Conservation (phyloP, 176 grass and related monocot species). For the Rhynchospora breviuscula region DNA sequence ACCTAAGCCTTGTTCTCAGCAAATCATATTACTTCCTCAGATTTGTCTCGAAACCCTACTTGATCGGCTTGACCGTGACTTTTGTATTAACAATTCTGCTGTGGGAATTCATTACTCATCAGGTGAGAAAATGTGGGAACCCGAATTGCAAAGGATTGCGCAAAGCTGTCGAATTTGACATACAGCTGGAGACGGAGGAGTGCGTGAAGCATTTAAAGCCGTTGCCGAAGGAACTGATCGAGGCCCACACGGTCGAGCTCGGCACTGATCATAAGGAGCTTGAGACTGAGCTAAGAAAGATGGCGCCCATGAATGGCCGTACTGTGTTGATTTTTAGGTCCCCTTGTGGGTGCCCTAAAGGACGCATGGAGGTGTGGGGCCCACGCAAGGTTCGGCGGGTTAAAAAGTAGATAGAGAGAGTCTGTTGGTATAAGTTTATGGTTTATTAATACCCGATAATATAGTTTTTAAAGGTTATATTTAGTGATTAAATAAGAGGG, state of each 20-base stretch:
- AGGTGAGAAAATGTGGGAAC: constrained; percentile 85
- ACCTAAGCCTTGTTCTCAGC: constrained; percentile 34
- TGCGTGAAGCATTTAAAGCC: constrained; percentile 65
- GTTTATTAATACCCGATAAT: constrained; percentile 4
- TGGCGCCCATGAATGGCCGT: constrained; percentile 94
- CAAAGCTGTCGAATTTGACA: constrained; percentile 95
- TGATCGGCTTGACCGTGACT: constrained; percentile 39
- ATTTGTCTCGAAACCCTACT: constrained; percentile 45
- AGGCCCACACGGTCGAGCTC: constrained; percentile 50
- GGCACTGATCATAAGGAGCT: constrained; percentile 70
- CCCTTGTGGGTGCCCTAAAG: constrained; percentile 70
- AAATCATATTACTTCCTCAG: constrained; percentile 40
- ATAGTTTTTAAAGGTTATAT: constrained; percentile 23
- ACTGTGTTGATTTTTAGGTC: constrained; percentile 84
- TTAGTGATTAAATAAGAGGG: constrained; percentile 21
- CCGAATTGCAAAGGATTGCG: constrained; percentile 75
- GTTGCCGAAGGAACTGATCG: constrained; percentile 53
- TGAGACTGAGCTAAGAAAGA: constrained; percentile 88
- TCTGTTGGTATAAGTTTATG: constrained; percentile 9
- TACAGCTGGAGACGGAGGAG: constrained; percentile 96
- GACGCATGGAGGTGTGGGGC: constrained; percentile 95
- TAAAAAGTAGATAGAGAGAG: constrained; percentile 55
- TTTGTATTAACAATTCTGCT: constrained; percentile 32
- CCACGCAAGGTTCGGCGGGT: constrained; percentile 80
- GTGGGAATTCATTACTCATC: constrained; percentile 64